A percentile compares a stretch with the other conserved stretches of the same genome.
phyloP scores from a whole-genome alignment of 305 asterid species.

The Fraxinus dipetala region DNA sequence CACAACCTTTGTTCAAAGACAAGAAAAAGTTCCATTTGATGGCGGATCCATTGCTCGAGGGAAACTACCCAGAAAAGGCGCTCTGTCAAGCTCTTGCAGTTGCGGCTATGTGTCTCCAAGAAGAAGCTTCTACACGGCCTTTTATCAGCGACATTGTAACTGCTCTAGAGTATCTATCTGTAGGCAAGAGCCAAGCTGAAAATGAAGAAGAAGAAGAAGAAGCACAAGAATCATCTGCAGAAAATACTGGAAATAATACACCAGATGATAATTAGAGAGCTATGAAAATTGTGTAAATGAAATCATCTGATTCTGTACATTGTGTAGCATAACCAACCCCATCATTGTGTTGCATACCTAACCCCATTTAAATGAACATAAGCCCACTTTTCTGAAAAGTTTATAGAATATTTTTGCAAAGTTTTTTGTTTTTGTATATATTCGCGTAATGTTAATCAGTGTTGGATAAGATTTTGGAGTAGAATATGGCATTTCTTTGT shows the following conservation, averaged over 20 bases:
- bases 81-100: constrained; percentile 47
- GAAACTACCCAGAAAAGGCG: constrained; percentile 43
- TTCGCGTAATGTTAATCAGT: not conserved
- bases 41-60: constrained; percentile 48
- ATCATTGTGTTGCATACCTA: not conserved
- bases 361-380: not conserved
- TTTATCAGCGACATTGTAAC: constrained; percentile 42
- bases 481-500: not conserved
- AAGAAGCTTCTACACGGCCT: constrained; percentile 44
- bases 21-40: constrained; percentile 45
- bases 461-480: not conserved
- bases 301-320: not conserved
- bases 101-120: constrained; percentile 60
- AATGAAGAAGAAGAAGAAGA: not conserved
- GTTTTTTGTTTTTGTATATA: not conserved
- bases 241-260: not conserved
- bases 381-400: not conserved
- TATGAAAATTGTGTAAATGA: not conserved
- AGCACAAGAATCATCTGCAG: not conserved
- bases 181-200: not conserved
- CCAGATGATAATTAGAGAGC: not conserved
- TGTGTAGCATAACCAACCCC: not conserved
- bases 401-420: not conserved
- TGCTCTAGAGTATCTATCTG: constrained; percentile 39
- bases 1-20: constrained; percentile 49